Evolutionary conservation across 208 protist genomes (phyloP).

Genomic region (Wallacemonas rigidus): DNA sequence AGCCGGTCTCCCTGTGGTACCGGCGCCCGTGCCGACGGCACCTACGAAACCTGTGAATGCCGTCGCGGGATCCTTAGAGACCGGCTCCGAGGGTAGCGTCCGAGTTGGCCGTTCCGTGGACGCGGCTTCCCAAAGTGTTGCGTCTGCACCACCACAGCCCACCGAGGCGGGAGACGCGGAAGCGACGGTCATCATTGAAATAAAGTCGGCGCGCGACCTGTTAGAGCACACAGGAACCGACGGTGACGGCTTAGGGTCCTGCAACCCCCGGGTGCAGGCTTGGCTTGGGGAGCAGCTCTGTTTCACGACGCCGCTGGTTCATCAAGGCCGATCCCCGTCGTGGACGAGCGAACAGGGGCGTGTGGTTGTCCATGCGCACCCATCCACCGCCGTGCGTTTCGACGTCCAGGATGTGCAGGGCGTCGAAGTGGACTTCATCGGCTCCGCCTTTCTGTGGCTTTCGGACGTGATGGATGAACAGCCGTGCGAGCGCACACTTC

Average conservation of each 20-base stretch:
- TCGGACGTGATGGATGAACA: slow-evolving; percentile 27
- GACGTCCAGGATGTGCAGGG: slow-evolving; percentile 45
- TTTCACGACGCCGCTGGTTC: slow-evolving; percentile 35
- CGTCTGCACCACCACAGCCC: not conserved
- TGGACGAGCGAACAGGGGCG: slow-evolving; percentile 6
- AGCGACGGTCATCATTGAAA: not conserved
- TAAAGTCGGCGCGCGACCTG: slow-evolving; percentile 27
- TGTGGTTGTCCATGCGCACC: not conserved
- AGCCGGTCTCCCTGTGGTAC: no score
- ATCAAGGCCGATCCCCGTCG: slow-evolving; percentile 9
- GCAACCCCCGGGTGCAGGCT: slow-evolving; percentile 54
- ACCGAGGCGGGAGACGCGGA: not conserved
- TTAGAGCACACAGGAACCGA: slow-evolving; percentile 13
- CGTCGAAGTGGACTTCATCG: slow-evolving; percentile 14
- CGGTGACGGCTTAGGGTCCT: slow-evolving; percentile 26
- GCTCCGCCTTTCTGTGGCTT: slow-evolving; percentile 20
- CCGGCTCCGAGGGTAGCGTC: no score
- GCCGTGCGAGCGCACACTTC: slow-evolving; percentile 32
- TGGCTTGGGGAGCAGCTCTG: slow-evolving; percentile 41
- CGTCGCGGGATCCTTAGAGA: no score
- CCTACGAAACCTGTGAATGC: no score
- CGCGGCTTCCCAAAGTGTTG: not conserved
- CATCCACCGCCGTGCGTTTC: slow-evolving; percentile 40
- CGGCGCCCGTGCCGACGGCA: no score
- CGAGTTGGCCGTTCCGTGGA: no score